Evolutionary conservation across 306 rosid genomes (phyloP), one percentile per base, ranked within the genome.

Genomic region (Heteromeles arbutifolia): DNA sequence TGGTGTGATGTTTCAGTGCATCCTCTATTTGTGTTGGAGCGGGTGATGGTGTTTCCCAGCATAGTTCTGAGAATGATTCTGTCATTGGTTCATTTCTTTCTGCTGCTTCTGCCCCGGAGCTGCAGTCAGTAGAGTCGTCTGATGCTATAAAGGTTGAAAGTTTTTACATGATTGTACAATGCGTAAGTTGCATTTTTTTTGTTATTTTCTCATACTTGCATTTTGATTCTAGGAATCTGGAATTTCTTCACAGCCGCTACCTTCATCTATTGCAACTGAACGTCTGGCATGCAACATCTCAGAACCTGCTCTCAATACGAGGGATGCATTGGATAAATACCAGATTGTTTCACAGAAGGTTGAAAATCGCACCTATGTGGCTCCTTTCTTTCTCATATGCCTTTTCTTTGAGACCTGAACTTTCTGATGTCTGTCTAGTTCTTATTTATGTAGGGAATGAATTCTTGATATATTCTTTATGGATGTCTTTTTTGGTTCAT

Each of bases 281-380:
- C 94, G 96, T 73, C 86, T 84, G 70, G 97, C 89, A 81, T 90
- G 83, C 85, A 84, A 73, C 67, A 77, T 87, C 72, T 83, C 96
- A 39, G 99, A 96, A 81, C 87, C 96, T 72, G 84, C 97, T 63
- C 93, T 96, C 57, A 83, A 80, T 28, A 92, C 99, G 29, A 88
- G 97, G 86, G 98, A 89, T 69, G 99, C 98, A 37, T 81, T 96
- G 83, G 98, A 96, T 82, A 96, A 92, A 80, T 96, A 83, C 82
- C 97, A 89, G 80, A 79, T 90, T 81, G 90, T 96, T 43, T 93
- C 97, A 28, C 99, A 86, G 62, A 96, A 92, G 99, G 99, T 96
- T 75, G 74, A 61, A 25, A 24, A 58, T 66, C n/a, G 18, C 67
- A 21, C 67, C 50, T 41, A 53, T 24, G 37, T 75, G 70, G 43